phyloP scores from a whole-genome alignment of 2,329 filamentous ascomycete species.

The Neurospora crassa region DNA sequence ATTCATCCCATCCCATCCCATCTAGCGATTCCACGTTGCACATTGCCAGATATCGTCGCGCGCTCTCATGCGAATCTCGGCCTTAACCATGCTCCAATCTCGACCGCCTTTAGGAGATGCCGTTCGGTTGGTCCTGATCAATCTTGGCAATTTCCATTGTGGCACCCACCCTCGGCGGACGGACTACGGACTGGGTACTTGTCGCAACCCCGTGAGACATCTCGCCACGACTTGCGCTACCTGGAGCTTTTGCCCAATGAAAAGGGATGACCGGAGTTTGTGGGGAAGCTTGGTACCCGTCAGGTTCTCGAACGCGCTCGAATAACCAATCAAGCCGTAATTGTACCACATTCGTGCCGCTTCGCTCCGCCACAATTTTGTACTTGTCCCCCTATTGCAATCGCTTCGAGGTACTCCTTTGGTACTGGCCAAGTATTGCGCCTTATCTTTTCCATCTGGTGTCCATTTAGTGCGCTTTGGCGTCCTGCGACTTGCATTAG shows the following conservation, averaged over 20 bases:
- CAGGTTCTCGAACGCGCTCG: background rate
- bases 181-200: background rate
- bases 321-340: conserved; percentile 9
- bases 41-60: background rate
- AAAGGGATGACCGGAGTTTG: background rate
- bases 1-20: background rate
- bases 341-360: conserved; percentile 14
- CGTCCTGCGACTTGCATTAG: background rate
- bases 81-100: background rate
- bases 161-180: background rate
- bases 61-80: background rate
- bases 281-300: background rate
- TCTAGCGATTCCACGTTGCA: background rate
- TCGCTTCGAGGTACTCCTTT: conserved; percentile 7
- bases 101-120: background rate
- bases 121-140: background rate
- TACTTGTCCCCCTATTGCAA: conserved; percentile 9
- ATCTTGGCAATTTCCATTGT: background rate
- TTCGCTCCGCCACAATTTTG: conserved; percentile 15
- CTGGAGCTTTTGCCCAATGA: background rate
- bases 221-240: background rate
- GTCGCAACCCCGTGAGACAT: background rate
- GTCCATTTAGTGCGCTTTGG: background rate
- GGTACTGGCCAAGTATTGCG: conserved; percentile 9
- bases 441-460: background rate